Evolutionary conservation across 2,329 filamentous ascomycete genomes (phyloP), one percentile per base, ranked within the genome.

Genomic region (Alternaria solani): DNA sequence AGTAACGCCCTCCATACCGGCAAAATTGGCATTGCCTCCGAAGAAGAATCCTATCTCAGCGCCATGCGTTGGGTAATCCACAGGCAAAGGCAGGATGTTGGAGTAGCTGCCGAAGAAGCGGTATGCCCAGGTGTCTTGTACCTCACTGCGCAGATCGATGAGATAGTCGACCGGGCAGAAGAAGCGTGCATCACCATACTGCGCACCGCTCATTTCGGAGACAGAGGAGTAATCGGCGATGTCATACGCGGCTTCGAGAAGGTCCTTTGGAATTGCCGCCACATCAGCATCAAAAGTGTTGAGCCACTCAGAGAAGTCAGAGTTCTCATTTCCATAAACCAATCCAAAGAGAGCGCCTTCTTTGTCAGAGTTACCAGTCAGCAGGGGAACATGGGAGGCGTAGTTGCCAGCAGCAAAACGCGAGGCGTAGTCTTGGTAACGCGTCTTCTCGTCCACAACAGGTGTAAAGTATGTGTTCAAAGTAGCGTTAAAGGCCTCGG

Each of bases 41-140:
- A 81, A 75, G 70, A 82, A 82, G 69, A 81, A 82, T n/a, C 81
- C 78, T 0, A 82, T 79, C 59, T 82, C 78, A 9, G 75, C 77
- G 23, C 78, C 78, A 46, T 80, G 78, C 2, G 78, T 79, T 6
- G 78, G 76, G n/a, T 72, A 74, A 1, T 69, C 69, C 26, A 73
- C 72, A 9, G 75, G 72, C 8, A 79, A 52, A 34, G 57, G 60
- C 30, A 48, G 3, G 1, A 54, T 18, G 30, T 61, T 81, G 57
- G 80, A 70, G 49, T 82, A 82, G 11, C 74, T 68, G 30, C 78
- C 80, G 47, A 81, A 80, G 73, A 81, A 82, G 28, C 81, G 79
- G 66, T 82, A 82, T 3, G 72, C 71, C 81, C 81, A 82, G 0
- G 80, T 82, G 7, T 77, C 61, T 61, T 82, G 81, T 6, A 55